These are phyloP conservation scores for Abortiporus biennis DNA, from an alignment of 1,284 basidiomycete species.

Conservation along the genomic window DNA sequence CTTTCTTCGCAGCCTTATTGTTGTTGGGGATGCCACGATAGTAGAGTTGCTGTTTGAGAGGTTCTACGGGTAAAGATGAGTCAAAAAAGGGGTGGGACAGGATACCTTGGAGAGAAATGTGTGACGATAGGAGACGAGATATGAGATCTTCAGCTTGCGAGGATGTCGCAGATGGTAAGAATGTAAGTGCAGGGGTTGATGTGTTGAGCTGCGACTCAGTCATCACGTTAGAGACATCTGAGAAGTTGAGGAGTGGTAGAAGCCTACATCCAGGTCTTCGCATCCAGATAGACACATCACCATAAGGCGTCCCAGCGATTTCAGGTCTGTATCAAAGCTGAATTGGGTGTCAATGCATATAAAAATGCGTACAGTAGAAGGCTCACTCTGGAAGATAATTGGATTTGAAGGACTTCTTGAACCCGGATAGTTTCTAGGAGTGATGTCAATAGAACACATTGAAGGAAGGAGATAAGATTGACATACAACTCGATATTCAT, in stretches of 20 bases:
- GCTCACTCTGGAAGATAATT: too few relatives aligned
- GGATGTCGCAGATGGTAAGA: not conserved
- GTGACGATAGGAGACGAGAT: too few relatives aligned
- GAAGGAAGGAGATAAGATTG: too few relatives aligned
- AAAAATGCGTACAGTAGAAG: too few relatives aligned
- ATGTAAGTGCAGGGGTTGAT: too few relatives aligned
- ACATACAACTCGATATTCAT: slow-evolving; percentile 21
- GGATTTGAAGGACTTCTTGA: not conserved
- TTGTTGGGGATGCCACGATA: not conserved
- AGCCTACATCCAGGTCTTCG: not conserved
- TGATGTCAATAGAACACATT: not conserved
- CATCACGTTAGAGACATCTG: too few relatives aligned
- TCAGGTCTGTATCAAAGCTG: not conserved
- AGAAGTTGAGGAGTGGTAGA: too few relatives aligned
- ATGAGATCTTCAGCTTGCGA: not conserved
- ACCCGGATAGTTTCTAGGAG: not conserved
- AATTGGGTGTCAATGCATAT: too few relatives aligned
- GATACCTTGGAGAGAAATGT: slow-evolving; percentile 17
- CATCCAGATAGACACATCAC: not conserved
- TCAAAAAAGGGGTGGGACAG: slow-evolving; percentile 20
- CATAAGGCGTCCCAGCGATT: not conserved
- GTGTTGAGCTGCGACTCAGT: too few relatives aligned
- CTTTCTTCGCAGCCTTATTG: not conserved
- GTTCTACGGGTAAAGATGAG: slow-evolving; percentile 9
- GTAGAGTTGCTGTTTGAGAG: not conserved